Percentiles rank a stretch among this genome's conserved stretches.
These are phyloP conservation scores for Sphagnum fallax DNA, from an alignment of 228 moss, liverwort and hornwort genomes.

Conservation along the genomic window DNA sequence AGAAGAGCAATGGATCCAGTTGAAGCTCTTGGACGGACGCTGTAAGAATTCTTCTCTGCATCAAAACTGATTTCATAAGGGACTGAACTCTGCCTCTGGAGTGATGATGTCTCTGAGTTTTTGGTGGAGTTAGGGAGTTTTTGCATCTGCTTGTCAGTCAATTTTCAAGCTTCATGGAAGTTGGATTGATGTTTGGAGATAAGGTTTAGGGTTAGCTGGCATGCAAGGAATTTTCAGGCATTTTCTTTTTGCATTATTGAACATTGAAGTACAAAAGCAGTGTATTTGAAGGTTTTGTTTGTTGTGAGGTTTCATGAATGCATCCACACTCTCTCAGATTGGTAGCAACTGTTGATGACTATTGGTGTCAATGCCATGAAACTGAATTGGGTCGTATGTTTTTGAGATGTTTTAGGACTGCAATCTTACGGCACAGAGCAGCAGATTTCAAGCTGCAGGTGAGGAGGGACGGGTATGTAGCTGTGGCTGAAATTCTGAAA, in stretches of 20 bases:
- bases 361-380: too few relatives aligned
- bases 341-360: too few relatives aligned
- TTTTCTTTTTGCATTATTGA: background rate
- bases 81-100: too few relatives aligned
- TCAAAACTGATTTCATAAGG: too few relatives aligned
- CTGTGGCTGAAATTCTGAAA: constrained; percentile 53
- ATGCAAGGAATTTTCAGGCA: background rate
- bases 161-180: too few relatives aligned
- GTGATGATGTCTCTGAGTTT: too few relatives aligned
- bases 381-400: constrained; percentile 6
- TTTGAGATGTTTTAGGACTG: constrained; percentile 37
- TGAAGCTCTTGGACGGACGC: constrained; percentile 48
- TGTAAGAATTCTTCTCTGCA: constrained; percentile 19
- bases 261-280: too few relatives aligned
- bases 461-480: constrained; percentile 62
- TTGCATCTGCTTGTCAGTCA: too few relatives aligned
- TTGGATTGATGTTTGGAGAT: too few relatives aligned
- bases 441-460: constrained; percentile 37
- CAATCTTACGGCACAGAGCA: constrained; percentile 76
- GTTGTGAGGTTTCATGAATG: background rate
- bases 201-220: too few relatives aligned
- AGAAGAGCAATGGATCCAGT: constrained; percentile 23
- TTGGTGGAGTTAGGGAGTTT: too few relatives aligned
- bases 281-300: background rate
- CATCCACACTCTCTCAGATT: too few relatives aligned